A percentile compares a stretch with the other conserved stretches of the same genome.
Evolutionary conservation across 2,329 filamentous ascomycete species (phyloP).

Genomic region (Apiospora marii): DNA sequence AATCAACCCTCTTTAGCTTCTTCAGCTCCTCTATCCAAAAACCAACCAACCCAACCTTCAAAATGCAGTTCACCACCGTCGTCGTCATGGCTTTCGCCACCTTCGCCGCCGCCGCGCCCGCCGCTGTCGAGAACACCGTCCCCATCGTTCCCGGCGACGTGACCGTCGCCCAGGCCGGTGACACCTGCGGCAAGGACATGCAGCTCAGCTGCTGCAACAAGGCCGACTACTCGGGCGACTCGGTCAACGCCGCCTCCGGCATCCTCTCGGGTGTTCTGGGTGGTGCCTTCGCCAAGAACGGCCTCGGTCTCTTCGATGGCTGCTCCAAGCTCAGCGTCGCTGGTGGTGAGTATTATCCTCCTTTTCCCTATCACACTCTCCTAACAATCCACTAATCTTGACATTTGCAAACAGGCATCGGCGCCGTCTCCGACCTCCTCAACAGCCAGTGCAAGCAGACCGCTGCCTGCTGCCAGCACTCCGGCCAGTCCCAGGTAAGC

Average conservation of each 20-base stretch:
- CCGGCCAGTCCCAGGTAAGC: conserved; percentile 37
- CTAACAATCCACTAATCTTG: too few species aligned
- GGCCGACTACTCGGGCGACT: conserved; percentile 39
- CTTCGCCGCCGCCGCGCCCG: conserved; percentile 38
- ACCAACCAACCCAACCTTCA: conserved; percentile 34
- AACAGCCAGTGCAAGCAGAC: conserved; percentile 43
- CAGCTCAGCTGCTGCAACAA: conserved; percentile 45
- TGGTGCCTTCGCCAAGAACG: conserved; percentile 34
- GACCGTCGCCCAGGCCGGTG: conserved; percentile 40
- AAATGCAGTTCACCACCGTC: conserved; percentile 52
- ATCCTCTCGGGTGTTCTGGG: conserved; percentile 37
- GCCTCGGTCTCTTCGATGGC: conserved; percentile 36
- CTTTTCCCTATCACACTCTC: too few species aligned
- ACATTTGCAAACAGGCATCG: conserved; percentile 27
- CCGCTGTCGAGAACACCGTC: conserved; percentile 9
- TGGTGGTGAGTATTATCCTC: conserved; percentile 40
- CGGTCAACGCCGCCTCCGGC: conserved; percentile 34
- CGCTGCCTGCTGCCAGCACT: conserved; percentile 44
- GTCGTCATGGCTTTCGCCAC: conserved; percentile 46
- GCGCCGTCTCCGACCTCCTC: conserved; percentile 38
- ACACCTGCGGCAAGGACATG: conserved; percentile 40
- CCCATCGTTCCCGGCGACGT: conserved; percentile 31
- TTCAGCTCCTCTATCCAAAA: conserved; percentile 29
- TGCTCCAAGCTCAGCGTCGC: conserved; percentile 41
- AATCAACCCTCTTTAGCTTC: conserved; percentile 26